phyloP scores from a whole-genome alignment of 345 rosid genomes.

The Rhodamnia rubescens region DNA sequence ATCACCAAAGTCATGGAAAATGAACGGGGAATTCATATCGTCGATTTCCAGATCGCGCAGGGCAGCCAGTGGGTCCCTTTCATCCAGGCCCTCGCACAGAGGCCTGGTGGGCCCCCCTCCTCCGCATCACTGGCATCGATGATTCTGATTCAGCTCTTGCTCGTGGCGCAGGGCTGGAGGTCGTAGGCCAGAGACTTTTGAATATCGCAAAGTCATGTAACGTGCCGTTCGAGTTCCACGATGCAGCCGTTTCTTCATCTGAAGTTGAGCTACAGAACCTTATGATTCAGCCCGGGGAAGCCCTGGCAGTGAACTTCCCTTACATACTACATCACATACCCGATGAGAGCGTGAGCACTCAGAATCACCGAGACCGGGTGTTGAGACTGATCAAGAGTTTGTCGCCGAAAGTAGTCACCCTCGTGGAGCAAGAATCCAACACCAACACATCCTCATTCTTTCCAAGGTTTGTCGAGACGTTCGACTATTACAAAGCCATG shows the following conservation, averaged over 20 bases:
- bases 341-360: slow-evolving; percentile 6
- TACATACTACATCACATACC: slow-evolving; percentile 5
- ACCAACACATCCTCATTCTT: slow-evolving; percentile 5
- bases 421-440: slow-evolving; percentile 9
- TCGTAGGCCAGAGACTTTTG: neutral
- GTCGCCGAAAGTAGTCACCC: slow-evolving; percentile 1
- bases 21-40: neutral
- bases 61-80: slow-evolving; percentile 4
- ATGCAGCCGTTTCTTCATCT: neutral
- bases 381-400: slow-evolving; percentile 2
- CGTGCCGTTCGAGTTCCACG: slow-evolving; percentile 4
- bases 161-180: slow-evolving; percentile 1
- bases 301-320: slow-evolving; percentile 1
- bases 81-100: neutral
- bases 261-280: neutral
- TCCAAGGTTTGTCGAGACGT: neutral
- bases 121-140: slow-evolving; percentile 2
- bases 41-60: slow-evolving; percentile 4
- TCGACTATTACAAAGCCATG: slow-evolving; percentile 3
- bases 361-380: slow-evolving; percentile 6
- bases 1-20: neutral
- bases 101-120: slow-evolving; percentile 3
- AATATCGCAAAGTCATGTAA: neutral
- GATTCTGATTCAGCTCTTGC: slow-evolving; percentile 1
- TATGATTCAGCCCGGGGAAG: neutral